Percentiles rank a stretch among this genome's conserved stretches.
These are phyloP conservation scores for Leptomonas pyrrhocoris DNA, from an alignment of 208 protist genomes.

Conservation along the genomic window DNA sequence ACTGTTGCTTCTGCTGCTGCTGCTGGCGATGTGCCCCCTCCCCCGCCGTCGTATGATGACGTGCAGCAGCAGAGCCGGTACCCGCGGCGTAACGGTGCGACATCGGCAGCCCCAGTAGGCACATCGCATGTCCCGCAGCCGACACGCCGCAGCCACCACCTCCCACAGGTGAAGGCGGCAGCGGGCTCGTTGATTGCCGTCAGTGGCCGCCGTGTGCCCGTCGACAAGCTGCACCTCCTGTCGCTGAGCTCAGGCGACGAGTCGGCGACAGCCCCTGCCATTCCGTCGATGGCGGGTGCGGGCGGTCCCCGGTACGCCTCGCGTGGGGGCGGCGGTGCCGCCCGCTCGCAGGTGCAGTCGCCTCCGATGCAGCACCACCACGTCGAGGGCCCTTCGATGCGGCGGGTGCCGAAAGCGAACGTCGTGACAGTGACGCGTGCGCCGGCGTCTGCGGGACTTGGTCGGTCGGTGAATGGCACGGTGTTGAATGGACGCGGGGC, in stretches of 20 bases:
- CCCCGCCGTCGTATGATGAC: slow-evolving; percentile 19
- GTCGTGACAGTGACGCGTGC: slow-evolving; percentile 29
- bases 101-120: background rate
- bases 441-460: background rate
- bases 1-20: background rate
- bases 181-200: slow-evolving; percentile 69
- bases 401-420: slow-evolving; percentile 37
- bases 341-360: background rate
- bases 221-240: slow-evolving; percentile 78
- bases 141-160: slow-evolving; percentile 26
- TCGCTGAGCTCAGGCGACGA: slow-evolving; percentile 28
- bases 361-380: slow-evolving; percentile 7
- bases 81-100: background rate
- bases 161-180: slow-evolving; percentile 40
- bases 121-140: slow-evolving; percentile 20
- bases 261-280: background rate
- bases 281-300: background rate
- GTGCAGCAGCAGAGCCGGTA: slow-evolving; percentile 4
- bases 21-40: background rate
- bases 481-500: background rate
- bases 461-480: background rate
- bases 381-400: slow-evolving; percentile 52
- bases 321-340: background rate
- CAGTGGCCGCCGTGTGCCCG: slow-evolving; percentile 74
- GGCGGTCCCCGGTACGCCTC: background rate